A percentile compares a stretch with the other conserved stretches of the same genome.
Conservation (phyloP, 805 yeast genomes). For the Wickerhamia fluorescens region DNA sequence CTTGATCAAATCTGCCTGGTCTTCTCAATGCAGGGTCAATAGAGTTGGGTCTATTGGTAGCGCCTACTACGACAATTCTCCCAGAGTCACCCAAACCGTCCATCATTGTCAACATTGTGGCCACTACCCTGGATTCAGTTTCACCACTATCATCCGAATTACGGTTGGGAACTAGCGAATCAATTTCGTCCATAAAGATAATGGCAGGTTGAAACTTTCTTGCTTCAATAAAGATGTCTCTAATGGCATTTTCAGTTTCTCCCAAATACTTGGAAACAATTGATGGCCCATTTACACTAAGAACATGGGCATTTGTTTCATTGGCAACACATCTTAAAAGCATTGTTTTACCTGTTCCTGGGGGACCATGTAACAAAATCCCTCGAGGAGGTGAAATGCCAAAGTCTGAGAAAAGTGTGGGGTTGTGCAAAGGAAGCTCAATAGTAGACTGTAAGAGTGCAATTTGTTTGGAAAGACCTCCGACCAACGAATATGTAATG, state of each 20-base stretch:
- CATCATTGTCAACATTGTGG: conserved; percentile 76
- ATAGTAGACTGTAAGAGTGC: conserved; percentile 55
- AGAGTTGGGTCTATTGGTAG: conserved; percentile 65
- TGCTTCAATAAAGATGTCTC: conserved; percentile 83
- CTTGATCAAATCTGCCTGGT: conserved; percentile 87
- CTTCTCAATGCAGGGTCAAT: conserved; percentile 70
- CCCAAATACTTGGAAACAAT: conserved; percentile 91
- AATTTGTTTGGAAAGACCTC: conserved; percentile 70
- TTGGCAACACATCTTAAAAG: conserved; percentile 74
- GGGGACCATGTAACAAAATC: conserved; percentile 88
- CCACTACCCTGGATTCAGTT: conserved; percentile 84
- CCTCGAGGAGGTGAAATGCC: conserved; percentile 94
- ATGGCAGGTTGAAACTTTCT: conserved; percentile 78
- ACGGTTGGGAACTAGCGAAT: conserved; percentile 82
- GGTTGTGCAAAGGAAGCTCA: conserved; percentile 73
- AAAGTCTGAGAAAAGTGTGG: conserved; percentile 70
- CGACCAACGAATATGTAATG: conserved; percentile 50
- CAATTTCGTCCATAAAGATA: conserved; percentile 88
- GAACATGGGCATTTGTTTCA: conserved; percentile 73
- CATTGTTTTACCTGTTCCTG: conserved; percentile 96
- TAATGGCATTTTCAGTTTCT: conserved; percentile 82
- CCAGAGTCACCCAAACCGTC: conserved; percentile 68
- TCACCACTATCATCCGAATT: conserved; percentile 84
- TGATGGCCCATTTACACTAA: conserved; percentile 84
- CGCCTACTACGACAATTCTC: conserved; percentile 63